Percentiles rank a stretch among this genome's conserved stretches.
Evolutionary conservation across 371 early-diverging fungal genomes (phyloP).

Genomic region (Saksenaea vasiformis): DNA sequence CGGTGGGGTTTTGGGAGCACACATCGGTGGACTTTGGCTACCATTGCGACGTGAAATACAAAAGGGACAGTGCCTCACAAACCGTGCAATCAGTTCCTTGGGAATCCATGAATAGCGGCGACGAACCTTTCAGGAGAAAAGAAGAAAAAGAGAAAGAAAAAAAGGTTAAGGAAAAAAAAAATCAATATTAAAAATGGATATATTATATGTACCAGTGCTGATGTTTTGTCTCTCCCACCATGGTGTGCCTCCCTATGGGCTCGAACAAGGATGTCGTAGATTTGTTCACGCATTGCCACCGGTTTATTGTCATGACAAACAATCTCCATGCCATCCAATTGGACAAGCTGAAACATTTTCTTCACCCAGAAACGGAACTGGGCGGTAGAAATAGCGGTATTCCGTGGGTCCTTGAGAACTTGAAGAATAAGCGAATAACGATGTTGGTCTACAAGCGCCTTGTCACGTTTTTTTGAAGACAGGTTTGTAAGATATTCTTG

Average conservation of each 20-base stretch:
- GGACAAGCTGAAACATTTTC: conserved; percentile 61
- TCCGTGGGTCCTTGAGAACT: conserved; percentile 60
- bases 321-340: conserved; percentile 32
- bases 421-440: conserved; percentile 58
- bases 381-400: conserved; percentile 65
- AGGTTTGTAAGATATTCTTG: conserved; percentile 57
- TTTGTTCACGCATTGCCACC: conserved; percentile 61
- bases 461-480: conserved; percentile 63
- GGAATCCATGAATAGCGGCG: conserved; percentile 54
- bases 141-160: neutral
- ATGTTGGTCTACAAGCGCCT: conserved; percentile 54
- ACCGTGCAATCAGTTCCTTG: conserved; percentile 53
- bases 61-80: conserved; percentile 52
- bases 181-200: conserved; percentile 8
- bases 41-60: conserved; percentile 52
- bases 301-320: conserved; percentile 63
- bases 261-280: conserved; percentile 53
- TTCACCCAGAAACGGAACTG: conserved; percentile 71
- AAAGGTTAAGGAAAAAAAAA: conserved; percentile 6
- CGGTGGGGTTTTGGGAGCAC: conserved; percentile 35
- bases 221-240: conserved; percentile 66
- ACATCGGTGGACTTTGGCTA: conserved; percentile 35
- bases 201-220: conserved; percentile 52
- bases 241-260: conserved; percentile 65
- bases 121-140: conserved; percentile 26